Base-by-base conservation (phyloP, 2,329 filamentous ascomycete species). In the Purpureocillium lavendulum region DNA sequence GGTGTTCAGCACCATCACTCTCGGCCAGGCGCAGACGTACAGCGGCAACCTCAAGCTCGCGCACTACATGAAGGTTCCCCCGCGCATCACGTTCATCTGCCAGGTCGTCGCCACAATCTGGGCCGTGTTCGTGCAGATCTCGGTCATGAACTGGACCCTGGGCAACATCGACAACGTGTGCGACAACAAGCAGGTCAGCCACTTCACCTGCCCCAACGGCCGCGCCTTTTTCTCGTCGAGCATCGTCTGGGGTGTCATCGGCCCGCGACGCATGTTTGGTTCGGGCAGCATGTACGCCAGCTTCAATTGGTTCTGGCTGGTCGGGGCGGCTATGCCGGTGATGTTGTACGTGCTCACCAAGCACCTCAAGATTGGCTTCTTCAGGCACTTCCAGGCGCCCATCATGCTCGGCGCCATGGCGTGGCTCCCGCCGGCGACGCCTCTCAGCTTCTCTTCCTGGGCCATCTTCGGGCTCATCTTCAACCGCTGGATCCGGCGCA, bases 371-470 rank as follows among this genome's bases (percentile, higher is more conserved):
- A 32, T 47, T 16, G 37, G 36, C 50, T 59, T 61, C 3, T 60
- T 69, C 26, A 64, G 68, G 30, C 76, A 70, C 48, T 56, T 82
- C 37, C 71, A 67, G 45, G 70, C 70, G 0, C 77, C 77, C 0
- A 63, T 80, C 30, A 70, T 81, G 50, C 75, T 80, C 40, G 73
- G 73, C 11, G 72, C 71, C 16, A 66, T 70, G 32, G 61, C 62
- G 11, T 60, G 69, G 43, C 66, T 80, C 14, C 77, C 77, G 1
- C 77, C 77, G 0, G 77, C 77, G 0, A 80, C 77, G 0, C 71
- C 73, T 0, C 60, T 80, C 18, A 78, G 68, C 47, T 81, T 79
- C 50, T 70, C 72, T 10, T 58, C 66, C 4, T 81, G 77, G 77
- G 73, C 68, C 3, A 58, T 76, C 13, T 65, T 75, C 11, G 76